Evolutionary conservation across 129 eudicot genomes (phyloP), one percentile per base, ranked within the genome.

Genomic region (Mikania micrantha): DNA sequence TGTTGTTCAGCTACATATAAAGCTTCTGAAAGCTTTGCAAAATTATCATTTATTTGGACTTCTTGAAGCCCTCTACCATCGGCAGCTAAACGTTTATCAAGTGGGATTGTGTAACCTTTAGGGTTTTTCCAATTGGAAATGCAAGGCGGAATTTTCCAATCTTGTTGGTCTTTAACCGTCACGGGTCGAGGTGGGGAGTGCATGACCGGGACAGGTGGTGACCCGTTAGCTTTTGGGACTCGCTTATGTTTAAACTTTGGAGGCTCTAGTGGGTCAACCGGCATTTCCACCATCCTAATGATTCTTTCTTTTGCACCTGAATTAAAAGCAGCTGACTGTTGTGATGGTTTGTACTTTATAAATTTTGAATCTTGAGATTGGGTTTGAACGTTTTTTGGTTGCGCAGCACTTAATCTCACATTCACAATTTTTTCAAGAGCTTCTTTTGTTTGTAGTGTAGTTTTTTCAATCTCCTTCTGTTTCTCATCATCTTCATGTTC

Each of bases 1-100:
- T 82, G 88, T 74, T 88, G 96, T 53, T 92, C 96, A 0, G 96
- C 90, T 45, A 92, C 87, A 75, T 88, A 92, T 42, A 92, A 40
- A 21, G 96, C 91, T 73, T 92, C 96, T 0, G 95, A 92, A 5
- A 92, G 76, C 80, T 88, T 92, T 6, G 96, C 96, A 58, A 88
- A 92, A 41, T 85, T 88, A 47, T 92, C 98, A 57, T 92, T 88
- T 12, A 92, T 88, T 69, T 88, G 96, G 29, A 92, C 98, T 42
- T 92, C 96, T 62, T 92, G 96, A 21, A 92, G 96, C 25, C 96
- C 96, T 60, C 95, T 85, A 41, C 96, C 98, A 80, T 92, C 98
- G 0, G 95, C 98, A 16, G 98, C 98, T 60, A 92, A 61, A 64
- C 98, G 91, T 77, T 92, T 92, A 72, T 92, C 98, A 5, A 92